These are phyloP conservation scores for Dichomitus squalens DNA, from an alignment of 1,284 basidiomycete species.

Conservation along the genomic window DNA sequence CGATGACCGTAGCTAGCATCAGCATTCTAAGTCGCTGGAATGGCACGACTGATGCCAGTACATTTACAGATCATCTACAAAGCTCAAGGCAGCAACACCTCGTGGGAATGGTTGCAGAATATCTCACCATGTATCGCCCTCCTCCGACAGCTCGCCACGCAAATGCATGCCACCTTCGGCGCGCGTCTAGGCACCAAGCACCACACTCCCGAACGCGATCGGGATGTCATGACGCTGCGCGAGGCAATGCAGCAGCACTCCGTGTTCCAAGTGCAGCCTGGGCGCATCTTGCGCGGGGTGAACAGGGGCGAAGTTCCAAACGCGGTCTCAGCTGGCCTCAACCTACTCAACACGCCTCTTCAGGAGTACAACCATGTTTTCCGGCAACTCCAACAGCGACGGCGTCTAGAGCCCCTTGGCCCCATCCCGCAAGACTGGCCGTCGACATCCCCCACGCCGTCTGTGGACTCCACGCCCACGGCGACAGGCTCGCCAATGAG, in stretches of 20 bases:
- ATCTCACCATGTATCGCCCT: conserved; percentile 40
- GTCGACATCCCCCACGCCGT: too few species aligned
- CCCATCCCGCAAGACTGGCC: too few species aligned
- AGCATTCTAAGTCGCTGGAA: too few species aligned
- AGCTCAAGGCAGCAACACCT: too few species aligned
- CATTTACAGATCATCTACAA: too few species aligned
- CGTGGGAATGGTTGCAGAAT: conserved; percentile 43
- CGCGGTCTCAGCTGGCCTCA: neutral
- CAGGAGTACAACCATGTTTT: neutral
- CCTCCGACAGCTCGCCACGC: conserved; percentile 34
- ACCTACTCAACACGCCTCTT: neutral
- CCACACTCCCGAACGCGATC: conserved; percentile 28
- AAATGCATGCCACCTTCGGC: conserved; percentile 35
- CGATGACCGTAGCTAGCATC: too few species aligned
- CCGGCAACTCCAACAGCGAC: neutral
- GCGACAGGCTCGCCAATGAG: too few species aligned
- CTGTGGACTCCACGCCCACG: too few species aligned
- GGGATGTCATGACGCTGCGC: neutral
- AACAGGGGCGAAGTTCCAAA: neutral
- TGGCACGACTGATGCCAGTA: too few species aligned
- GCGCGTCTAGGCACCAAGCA: conserved; percentile 35
- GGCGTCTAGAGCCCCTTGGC: neutral
- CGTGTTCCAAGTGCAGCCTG: neutral
- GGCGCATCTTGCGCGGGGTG: neutral
- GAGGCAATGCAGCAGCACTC: neutral